Base-by-base conservation (phyloP, 2,329 filamentous ascomycete genomes). In the Arthroderma uncinatum region DNA sequence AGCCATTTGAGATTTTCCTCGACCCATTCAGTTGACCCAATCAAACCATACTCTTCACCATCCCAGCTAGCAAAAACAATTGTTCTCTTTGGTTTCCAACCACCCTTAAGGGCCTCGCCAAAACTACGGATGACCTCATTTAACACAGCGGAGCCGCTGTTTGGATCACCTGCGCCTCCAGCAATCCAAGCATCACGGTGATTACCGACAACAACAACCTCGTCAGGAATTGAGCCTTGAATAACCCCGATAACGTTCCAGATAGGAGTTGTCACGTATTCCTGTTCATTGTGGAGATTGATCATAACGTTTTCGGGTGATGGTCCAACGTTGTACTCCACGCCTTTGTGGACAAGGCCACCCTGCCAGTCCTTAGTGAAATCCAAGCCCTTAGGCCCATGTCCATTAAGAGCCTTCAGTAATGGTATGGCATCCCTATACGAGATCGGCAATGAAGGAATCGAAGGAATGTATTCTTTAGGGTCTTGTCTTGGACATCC, bases 181-280 rank as follows among this genome's bases (percentile, higher is more conserved):
- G 85, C 84, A 65, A 92, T 85, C 89, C 89, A 94, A 0, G 91
- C 88, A 71, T 95, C 90, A 34, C 90, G 83, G 67, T 95, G 91
- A 66, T 95, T 95, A n/a, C 91, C 90, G 33, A 97, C 75, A 2
- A 98, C 79, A 48, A 98, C 78, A 0, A 95, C 89, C 66, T 96
- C 90, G 64, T 95, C 84, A 0, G 83, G 77, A 36, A 93, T 82
- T 0, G 86, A 87, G 8, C 92, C 93, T 65, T 95, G 95, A 7
- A 98, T 88, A 48, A 93, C 78, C 47, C 92, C 92, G 62, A 97
- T 92, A 1, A 93, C 88, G 67, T 98, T 86, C 90, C 90, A 95
- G 55, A 92, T 76, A 2, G 87, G 86, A 0, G 86, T 93, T 0
- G 81, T 92, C 12, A 83, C 82, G 66, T 95, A 93, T 48, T 89